phyloP scores from a whole-genome alignment of 345 rosid species.

The Viola odorata region DNA sequence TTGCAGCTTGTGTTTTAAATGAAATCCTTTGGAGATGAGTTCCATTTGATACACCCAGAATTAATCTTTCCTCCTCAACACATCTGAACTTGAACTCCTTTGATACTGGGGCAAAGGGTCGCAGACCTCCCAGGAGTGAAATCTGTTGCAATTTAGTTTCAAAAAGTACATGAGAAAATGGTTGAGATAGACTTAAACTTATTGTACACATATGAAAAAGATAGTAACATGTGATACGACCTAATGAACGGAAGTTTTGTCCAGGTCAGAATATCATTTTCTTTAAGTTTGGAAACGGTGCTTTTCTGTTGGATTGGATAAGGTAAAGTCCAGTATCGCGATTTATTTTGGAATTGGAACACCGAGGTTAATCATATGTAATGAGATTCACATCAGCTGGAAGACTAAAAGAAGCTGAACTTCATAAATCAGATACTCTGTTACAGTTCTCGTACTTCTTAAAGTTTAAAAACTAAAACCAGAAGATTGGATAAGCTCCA shows the following conservation, averaged over 20 bases:
- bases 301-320: no score
- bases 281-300: no score
- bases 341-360: no score
- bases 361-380: no score
- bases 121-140: constrained; percentile 43
- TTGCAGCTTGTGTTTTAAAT: constrained; percentile 43
- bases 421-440: neutral
- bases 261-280: no score
- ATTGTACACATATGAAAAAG: no score
- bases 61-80: constrained; percentile 33
- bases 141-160: constrained; percentile 34
- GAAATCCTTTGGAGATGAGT: constrained; percentile 27
- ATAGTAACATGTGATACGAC: no score
- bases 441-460: neutral
- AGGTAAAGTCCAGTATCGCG: no score
- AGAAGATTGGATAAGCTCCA: neutral
- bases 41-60: constrained; percentile 36
- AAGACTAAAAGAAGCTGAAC: neutral
- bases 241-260: no score
- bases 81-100: constrained; percentile 45
- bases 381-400: no score
- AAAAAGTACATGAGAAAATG: no score
- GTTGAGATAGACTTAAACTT: no score
- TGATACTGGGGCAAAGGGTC: constrained; percentile 27
- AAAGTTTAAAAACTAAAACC: neutral